Evolutionary conservation across 73 alveolate genomes (phyloP).

Genomic region (Symbiodinium natans): DNA sequence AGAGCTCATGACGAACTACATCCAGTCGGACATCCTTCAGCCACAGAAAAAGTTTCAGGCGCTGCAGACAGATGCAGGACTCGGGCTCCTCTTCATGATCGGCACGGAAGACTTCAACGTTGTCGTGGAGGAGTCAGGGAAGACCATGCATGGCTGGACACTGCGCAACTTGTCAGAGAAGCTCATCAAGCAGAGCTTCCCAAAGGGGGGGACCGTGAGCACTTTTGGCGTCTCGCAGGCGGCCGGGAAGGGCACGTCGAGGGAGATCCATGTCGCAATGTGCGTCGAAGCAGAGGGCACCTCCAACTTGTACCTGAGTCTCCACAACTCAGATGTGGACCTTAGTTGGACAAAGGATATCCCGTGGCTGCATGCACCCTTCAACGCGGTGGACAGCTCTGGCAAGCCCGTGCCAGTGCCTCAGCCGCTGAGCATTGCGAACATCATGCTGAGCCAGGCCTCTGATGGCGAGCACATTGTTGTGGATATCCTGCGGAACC

Average conservation of each 20-base stretch:
- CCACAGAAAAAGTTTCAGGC: slow-evolving; percentile 6
- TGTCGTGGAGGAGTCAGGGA: not conserved
- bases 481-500: not conserved
- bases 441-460: slow-evolving; percentile 15
- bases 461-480: not conserved
- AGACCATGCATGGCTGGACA: slow-evolving; percentile 19
- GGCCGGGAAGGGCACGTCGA: not conserved
- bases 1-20: slow-evolving; percentile 3
- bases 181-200: not conserved
- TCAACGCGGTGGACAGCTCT: not conserved
- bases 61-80: not conserved
- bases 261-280: slow-evolving; percentile 6
- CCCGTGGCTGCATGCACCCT: not conserved
- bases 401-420: not conserved
- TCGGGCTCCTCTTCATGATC: not conserved
- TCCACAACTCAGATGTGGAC: not conserved
- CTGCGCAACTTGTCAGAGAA: slow-evolving; percentile 11
- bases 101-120: not conserved
- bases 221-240: not conserved
- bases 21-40: slow-evolving; percentile 12
- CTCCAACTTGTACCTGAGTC: slow-evolving; percentile 18
- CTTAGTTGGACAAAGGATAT: not conserved
- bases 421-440: not conserved
- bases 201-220: not conserved
- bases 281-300: not conserved